Evolutionary conservation across 257 asterid species (phyloP).

Genomic region (Gentiana dahurica): DNA sequence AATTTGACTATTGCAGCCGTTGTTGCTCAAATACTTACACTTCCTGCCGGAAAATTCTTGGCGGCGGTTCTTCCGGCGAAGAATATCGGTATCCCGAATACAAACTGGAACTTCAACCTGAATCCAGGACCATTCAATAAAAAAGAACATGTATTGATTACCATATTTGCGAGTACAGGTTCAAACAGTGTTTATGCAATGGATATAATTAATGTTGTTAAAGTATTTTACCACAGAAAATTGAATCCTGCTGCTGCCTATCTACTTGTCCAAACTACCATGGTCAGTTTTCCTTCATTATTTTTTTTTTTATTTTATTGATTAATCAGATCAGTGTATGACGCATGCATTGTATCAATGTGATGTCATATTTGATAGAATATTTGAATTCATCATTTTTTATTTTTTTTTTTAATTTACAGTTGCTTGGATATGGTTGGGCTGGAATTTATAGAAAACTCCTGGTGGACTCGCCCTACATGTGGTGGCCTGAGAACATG

Average conservation of each 20-base stretch:
- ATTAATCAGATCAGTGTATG: not conserved
- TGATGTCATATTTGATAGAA: not conserved
- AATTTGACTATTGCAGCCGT: slow-evolving; percentile 18
- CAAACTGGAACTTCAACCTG: slow-evolving; percentile 33
- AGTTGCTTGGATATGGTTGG: slow-evolving; percentile 85
- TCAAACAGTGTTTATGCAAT: slow-evolving; percentile 43
- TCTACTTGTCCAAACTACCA: slow-evolving; percentile 45
- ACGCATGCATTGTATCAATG: not conserved
- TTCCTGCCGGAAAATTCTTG: slow-evolving; percentile 48
- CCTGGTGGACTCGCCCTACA: slow-evolving; percentile 55
- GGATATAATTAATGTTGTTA: slow-evolving; percentile 32
- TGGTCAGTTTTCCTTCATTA: slow-evolving; percentile 22
- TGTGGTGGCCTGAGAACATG: slow-evolving; percentile 84
- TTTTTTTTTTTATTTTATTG: not conserved
- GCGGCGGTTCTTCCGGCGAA: slow-evolving; percentile 33
- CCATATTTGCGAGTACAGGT: slow-evolving; percentile 55
- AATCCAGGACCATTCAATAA: slow-evolving; percentile 61
- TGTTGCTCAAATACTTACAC: slow-evolving; percentile 42
- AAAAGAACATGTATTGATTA: slow-evolving; percentile 61
- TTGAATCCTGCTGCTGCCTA: slow-evolving; percentile 35
- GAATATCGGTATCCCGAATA: slow-evolving; percentile 22
- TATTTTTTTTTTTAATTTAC: not conserved
- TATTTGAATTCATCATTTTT: not conserved
- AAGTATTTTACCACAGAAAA: slow-evolving; percentile 42
- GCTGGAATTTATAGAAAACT: slow-evolving; percentile 50